Base-by-base conservation (phyloP, 2,329 filamentous ascomycete genomes). In the Bipolaris victoriae region DNA sequence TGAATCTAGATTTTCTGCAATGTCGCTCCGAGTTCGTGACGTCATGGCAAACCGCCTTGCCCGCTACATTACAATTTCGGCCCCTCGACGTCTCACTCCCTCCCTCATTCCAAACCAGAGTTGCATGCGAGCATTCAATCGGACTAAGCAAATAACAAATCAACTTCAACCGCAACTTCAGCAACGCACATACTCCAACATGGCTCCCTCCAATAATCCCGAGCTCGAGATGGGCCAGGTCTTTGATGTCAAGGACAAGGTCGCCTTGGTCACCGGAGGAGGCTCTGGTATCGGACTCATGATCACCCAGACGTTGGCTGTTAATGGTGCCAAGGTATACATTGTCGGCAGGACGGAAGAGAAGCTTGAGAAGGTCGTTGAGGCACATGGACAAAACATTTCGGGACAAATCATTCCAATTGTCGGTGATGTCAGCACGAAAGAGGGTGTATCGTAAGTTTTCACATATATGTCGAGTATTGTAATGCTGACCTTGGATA, bases 201-300 rank as follows among this genome's bases (percentile, higher is more conserved):
- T 75, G 74, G 36, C 54, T 48, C 69, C 71, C 29, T 71, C 75
- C 60, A 76, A 75, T 55, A 63, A 66, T 39, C 16, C 56, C 22
- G 70, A 76, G 40, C 63, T 76, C 40, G 62, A 71, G 61, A 64
- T 76, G 18, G 61, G 61, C 39, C 57, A 71, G 41, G 68, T 76
- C 29, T 76, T 77, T 62, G 68, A 74, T 65, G 72, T 77, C 57
- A 77, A 77, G 58, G 69, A 68, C 65, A 75, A 75, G 57, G 71
- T 76, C 6, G 79, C 78, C 9, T 65, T 81, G 16, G 72, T 80
- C 2, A 79, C 78, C 5, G 79, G 80, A 35, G 80, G 79, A 49
- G 80, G 79, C 36, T 77, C 73, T 6, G 80, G 80, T 11, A 82
- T 82, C 57, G 80, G 80, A 20, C 62, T 82, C 55, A 82, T 82